A percentile compares a stretch with the other conserved stretches of the same genome.
Conservation (phyloP, 331 rosid genomes). For the Malus hybrid region DNA sequence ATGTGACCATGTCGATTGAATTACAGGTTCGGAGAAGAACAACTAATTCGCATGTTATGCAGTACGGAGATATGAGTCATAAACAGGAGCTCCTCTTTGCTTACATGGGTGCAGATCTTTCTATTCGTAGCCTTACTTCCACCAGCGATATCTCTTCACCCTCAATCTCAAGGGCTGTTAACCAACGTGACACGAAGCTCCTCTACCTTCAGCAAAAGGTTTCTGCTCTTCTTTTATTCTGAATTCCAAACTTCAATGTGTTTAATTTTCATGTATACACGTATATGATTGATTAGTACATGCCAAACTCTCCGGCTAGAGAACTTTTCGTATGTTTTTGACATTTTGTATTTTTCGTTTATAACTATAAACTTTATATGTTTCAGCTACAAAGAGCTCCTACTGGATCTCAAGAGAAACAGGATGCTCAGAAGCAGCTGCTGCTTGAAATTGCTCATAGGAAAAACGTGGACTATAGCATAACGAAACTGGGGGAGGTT, state of each 20-base stretch:
- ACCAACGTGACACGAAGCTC: constrained; percentile 42
- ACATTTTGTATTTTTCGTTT: too few relatives aligned
- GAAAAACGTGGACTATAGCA: constrained; percentile 7
- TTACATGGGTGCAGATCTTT: constrained; percentile 30
- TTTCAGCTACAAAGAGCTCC: constrained; percentile 26
- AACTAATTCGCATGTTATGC: constrained; percentile 43
- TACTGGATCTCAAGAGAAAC: constrained; percentile 23
- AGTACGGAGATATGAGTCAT: constrained; percentile 35
- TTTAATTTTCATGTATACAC: too few relatives aligned
- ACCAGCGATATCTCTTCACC: not conserved
- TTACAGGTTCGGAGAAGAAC: constrained; percentile 44
- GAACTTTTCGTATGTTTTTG: too few relatives aligned
- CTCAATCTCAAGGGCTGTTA: not conserved
- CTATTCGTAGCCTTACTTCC: not conserved
- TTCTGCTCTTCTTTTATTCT: too few relatives aligned
- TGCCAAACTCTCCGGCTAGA: too few relatives aligned
- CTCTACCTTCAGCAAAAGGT: constrained; percentile 40
- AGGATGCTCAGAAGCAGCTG: constrained; percentile 33
- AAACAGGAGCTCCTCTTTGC: constrained; percentile 7
- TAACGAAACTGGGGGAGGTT: constrained; percentile 25
- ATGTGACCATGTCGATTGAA: not conserved
- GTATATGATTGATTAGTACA: too few relatives aligned
- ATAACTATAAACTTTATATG: too few relatives aligned
- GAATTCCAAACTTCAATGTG: too few relatives aligned
- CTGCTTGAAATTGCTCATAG: constrained; percentile 21